Evolutionary conservation across 139 green algal genomes (phyloP), one percentile per base, ranked within the genome.

Genomic region (Volvox africanus): DNA sequence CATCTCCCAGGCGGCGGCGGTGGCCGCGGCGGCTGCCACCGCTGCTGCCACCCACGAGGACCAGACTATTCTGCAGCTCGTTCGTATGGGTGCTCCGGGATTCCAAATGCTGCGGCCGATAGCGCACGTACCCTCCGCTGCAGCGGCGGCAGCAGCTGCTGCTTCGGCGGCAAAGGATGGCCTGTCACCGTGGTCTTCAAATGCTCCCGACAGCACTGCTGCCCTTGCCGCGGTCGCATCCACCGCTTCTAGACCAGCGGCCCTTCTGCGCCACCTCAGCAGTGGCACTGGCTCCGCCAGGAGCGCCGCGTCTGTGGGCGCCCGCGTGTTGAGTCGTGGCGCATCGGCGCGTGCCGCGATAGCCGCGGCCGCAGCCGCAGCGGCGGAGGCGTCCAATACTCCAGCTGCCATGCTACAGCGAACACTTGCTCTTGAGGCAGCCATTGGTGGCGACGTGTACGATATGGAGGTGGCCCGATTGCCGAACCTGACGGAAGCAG

Each of bases 31-130:
- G 65, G 85, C 85, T 24, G 85, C 85, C 5, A 21, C 37, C 14
- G 85, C 69, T 18, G 69, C 68, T 17, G 69, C 21, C 24, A 75
- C 5, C 22, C 13, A 26, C 33, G 65, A 88, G 20, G 82, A 88
- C 65, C 65, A 69, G n/a, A 67, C 33, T 1, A 19, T 88, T 14
- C 65, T 19, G 65, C 33, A 24, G 18, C 65, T 88, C 55, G 30
- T 78, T 32, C 82, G 61, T 9, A 87, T 78, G 61, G 82, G 82
- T 62, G 82, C 62, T 21, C 82, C 61, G 30, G 82, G 82, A 32
- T 87, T 62, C 82, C 32, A 55, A 17, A 13, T 44, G 11, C 9
- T 18, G 12, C 80, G n/a, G 44, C 80, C 44, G 24, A 24, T 44
- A 55, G 22, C 11, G 32, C 32, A 55, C 19, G 77, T 62, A 28